phyloP scores from a whole-genome alignment of 2,329 filamentous ascomycete species.

The Aspergillus transmontanensis region DNA sequence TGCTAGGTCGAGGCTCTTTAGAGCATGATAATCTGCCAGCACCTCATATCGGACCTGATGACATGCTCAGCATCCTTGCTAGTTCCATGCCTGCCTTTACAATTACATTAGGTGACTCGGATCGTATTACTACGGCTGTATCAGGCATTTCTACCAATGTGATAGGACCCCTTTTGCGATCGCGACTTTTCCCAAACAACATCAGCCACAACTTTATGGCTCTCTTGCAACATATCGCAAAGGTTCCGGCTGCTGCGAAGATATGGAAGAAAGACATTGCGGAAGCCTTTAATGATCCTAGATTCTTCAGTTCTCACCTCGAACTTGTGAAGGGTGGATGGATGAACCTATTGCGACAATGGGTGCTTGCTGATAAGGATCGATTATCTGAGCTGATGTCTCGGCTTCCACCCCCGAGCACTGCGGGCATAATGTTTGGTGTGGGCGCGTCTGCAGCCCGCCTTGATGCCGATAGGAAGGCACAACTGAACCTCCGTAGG shows the following conservation, averaged over 20 bases:
- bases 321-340: slow-evolving; percentile 71
- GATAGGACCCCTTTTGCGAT: slow-evolving; percentile 77
- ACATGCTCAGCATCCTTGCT: slow-evolving; percentile 78
- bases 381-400: slow-evolving; percentile 78
- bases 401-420: slow-evolving; percentile 80
- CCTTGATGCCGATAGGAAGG: slow-evolving; percentile 91
- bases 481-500: slow-evolving; percentile 84
- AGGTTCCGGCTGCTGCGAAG: slow-evolving; percentile 79
- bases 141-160: slow-evolving; percentile 81
- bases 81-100: slow-evolving; percentile 77
- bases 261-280: slow-evolving; percentile 89
- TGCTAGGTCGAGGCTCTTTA: slow-evolving; percentile 44
- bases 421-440: slow-evolving; percentile 97
- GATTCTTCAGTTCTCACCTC: slow-evolving; percentile 75
- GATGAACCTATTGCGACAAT: slow-evolving; percentile 82
- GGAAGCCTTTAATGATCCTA: slow-evolving; percentile 87
- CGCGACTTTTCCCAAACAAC: slow-evolving; percentile 84
- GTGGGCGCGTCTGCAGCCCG: slow-evolving; percentile 92
- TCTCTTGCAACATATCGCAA: slow-evolving; percentile 75
- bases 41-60: slow-evolving; percentile 61
- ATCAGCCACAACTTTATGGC: slow-evolving; percentile 71
- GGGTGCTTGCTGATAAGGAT: slow-evolving; percentile 84
- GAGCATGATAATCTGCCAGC: slow-evolving; percentile 42
- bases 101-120: slow-evolving; percentile 80
- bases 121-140: slow-evolving; percentile 77